Evolutionary conservation across 192 early-diverging fungal species (phyloP), one percentile per base, ranked within the genome.

Genomic region (Coemansia sp.): DNA sequence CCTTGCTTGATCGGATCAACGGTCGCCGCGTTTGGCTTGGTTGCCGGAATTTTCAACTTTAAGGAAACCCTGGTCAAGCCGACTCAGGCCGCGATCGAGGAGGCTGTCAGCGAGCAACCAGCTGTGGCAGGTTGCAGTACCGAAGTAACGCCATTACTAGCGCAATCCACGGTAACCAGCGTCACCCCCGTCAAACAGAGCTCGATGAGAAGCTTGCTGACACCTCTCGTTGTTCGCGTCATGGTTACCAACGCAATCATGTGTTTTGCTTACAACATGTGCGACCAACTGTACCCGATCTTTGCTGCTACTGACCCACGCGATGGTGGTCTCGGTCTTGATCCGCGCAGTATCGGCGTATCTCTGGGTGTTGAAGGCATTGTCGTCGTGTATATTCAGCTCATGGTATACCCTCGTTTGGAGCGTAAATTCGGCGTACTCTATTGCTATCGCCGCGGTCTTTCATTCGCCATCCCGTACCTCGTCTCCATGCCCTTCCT

Each of bases 1-100:
- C 94, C 94, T 6, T 96, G 93, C 64, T 64, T 90, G 34, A 74
- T 91, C 7, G 86, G 89, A 11, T 78, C 88, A 5, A 53, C 80
- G 19, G 80, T 91, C 3, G 85, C 87, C 9, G 19, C 88, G 10
- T 64, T 88, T 51, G 90, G 90, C 2, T 85, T 91, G 41, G 67
- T 88, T 4, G 68, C 92, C 32, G 92, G 87, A 2, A 84, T 81
- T 29, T 82, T 89, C 64, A 87, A 80, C 48, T 68, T 93, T 19
- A 81, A 90, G 32, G 89, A 91, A 62, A 86, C 91, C 1, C 60
- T 69, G 25, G 12, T 23, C 4, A 42, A 25, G 4, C 42, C 42
- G n/a, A n/a, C 46, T 36, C 12, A 36, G 46, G 15, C 21, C 19
- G 21, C 11, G 32, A 29, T 15, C 11, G 59, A 38, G 36, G 59